Base-by-base conservation (phyloP, 2,329 filamentous ascomycete species). In the Helicocarpus griseus region DNA sequence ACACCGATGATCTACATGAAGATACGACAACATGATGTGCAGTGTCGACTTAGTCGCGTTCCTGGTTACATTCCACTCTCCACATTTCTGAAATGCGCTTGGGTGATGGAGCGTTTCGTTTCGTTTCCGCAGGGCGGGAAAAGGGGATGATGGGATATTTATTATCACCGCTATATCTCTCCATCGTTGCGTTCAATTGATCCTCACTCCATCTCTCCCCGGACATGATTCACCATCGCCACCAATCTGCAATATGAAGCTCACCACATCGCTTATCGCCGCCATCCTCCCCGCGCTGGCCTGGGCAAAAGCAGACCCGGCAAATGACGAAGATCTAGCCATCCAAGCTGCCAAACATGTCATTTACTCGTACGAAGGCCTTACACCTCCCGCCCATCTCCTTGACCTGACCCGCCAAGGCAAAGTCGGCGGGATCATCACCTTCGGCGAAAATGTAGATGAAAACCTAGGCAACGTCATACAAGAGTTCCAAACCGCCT, bases 341-440 rank as follows among this genome's bases (percentile, higher is more conserved):
- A 50, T 53, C 8, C 51, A 58, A 29, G 59, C 56, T 2, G 59
- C 59, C 11, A 53, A 56, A 21, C 64, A 64, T 52, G 59, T 65
- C 28, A 59, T 66, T 14, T 65, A 57, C 56, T 65, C 64, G 4
- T 66, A 65, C 39, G 49, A 58, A 1, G 64, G 62, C 7, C 24
- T 58, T 13, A 51, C 56, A 2, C 63, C 63, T 4, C 60, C 63
- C 2, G 19, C 46, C 7, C 50, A 59, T 22, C 56, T 65, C n/a
- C 54, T 57, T 31, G 48, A 56, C 13, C 51, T 65, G 4, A 61
- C 63, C 36, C 45, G 53, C 22, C 40, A 60, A 35, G 63, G 64
- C 24, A 59, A 60, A 51, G 63, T 66, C 19, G 63, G 63, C n/a
- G 64, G 64, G 6, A 53, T 66, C 22, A 62, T 66, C 36, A 53